Conservation (phyloP, 2,329 filamentous ascomycete species). For the Claviceps quebecensis region DNA sequence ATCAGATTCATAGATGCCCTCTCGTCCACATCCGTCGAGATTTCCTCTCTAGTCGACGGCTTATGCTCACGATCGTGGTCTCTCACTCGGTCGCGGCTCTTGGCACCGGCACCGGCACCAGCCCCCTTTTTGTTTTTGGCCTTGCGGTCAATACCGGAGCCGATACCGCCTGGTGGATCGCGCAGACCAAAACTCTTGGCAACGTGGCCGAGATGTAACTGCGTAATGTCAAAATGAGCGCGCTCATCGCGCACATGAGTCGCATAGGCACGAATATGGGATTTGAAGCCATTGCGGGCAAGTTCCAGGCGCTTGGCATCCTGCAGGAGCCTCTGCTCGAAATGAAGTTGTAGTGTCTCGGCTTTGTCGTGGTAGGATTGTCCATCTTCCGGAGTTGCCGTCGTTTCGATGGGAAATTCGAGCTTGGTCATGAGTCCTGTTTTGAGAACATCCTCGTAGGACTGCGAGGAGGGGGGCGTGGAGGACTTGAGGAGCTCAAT, state of each 20-base stretch:
- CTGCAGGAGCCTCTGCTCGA: constrained; percentile 45
- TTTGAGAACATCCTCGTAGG: constrained; percentile 44
- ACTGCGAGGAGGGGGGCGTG: constrained; percentile 32
- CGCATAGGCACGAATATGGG: constrained; percentile 85
- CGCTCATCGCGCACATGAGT: constrained; percentile 83
- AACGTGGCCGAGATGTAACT: constrained; percentile 80
- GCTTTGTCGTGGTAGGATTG: constrained; percentile 35
- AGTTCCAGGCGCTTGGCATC: constrained; percentile 60
- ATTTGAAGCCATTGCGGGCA: constrained; percentile 75
- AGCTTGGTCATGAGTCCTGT: constrained; percentile 49
- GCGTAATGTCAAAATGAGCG: constrained; percentile 78
- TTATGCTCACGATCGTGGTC: constrained; percentile 10
- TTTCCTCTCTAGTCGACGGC: constrained; percentile 1
- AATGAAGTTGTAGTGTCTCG: constrained; percentile 43
- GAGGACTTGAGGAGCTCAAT: constrained; percentile 52
- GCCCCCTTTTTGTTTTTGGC: constrained; percentile 21
- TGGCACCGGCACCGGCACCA: constrained; percentile 3
- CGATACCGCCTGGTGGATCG: constrained; percentile 76
- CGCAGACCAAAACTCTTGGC: constrained; percentile 87
- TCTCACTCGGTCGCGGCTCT: constrained; percentile 3
- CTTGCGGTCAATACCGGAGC: constrained; percentile 37
- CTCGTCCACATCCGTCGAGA: constrained; percentile 14
- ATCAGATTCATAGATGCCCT: constrained; percentile 26
- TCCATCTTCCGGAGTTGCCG: constrained; percentile 29
- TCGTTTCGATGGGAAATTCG: constrained; percentile 57